Evolutionary conservation across 2,329 filamentous ascomycete species (phyloP).

Genomic region (Hypoxylon sp.): DNA sequence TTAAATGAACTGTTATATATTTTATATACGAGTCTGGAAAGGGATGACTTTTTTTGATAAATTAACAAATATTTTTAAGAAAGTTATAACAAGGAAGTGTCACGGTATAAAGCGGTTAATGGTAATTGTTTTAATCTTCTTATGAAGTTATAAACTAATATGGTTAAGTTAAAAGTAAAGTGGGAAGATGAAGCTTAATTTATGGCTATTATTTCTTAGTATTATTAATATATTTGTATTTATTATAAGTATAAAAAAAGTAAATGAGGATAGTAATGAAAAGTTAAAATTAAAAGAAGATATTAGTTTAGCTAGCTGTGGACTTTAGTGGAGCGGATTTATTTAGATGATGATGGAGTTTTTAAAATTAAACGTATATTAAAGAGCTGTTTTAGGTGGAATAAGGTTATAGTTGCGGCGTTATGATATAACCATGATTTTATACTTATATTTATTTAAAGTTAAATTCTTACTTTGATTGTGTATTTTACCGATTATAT

Average conservation of each 20-base stretch:
- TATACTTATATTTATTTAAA: neutral
- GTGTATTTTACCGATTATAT: no score
- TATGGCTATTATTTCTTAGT: neutral
- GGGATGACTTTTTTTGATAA: neutral
- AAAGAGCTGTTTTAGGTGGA: neutral
- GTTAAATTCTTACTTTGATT: no score
- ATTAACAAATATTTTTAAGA: neutral
- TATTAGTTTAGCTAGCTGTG: no score
- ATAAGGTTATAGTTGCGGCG: neutral
- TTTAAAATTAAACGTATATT: neutral
- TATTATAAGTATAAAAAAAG: neutral
- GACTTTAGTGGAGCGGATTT: neutral
- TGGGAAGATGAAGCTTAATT: neutral
- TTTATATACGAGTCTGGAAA: neutral
- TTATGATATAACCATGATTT: neutral
- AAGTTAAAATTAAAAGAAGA: no score
- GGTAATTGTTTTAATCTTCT: no score
- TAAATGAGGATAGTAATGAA: no score
- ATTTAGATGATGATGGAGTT: neutral
- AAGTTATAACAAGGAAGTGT: neutral
- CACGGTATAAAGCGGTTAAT: neutral
- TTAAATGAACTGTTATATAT: neutral
- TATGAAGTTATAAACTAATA: no score
- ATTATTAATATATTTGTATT: no score
- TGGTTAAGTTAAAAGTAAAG: neutral